These are phyloP conservation scores for Capillidium heterosporum DNA, from an alignment of 371 early-diverging fungal genomes.

Conservation along the genomic window DNA sequence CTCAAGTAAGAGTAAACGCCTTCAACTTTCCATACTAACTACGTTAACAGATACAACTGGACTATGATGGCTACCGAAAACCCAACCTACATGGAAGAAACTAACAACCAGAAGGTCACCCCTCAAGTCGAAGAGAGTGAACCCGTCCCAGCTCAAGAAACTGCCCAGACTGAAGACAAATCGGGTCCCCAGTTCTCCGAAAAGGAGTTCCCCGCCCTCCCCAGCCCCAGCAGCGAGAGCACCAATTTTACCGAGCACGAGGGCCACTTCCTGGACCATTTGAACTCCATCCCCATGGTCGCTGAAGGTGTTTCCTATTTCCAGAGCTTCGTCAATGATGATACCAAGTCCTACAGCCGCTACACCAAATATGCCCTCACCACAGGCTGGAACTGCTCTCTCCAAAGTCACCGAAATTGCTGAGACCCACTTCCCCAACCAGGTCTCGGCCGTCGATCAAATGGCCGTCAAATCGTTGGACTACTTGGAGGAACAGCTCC, in stretches of 20 bases:
- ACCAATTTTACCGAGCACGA: not conserved
- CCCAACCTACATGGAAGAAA: not conserved
- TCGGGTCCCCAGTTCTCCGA: not conserved
- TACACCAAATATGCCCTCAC: not conserved
- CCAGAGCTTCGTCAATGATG: constrained; percentile 19
- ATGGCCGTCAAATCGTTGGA: constrained; percentile 41
- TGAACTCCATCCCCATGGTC: constrained; percentile 1
- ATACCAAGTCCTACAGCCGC: constrained; percentile 23
- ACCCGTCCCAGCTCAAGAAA: not conserved
- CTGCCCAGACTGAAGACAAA: not conserved
- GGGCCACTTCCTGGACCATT: not conserved
- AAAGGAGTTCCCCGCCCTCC: not conserved
- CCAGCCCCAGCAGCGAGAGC: not conserved
- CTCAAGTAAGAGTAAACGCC: too few species aligned
- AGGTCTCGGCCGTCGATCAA: constrained; percentile 24
- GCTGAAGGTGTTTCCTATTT: constrained; percentile 17
- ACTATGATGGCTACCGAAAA: not conserved
- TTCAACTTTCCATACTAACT: too few species aligned
- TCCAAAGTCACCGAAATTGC: constrained; percentile 13
- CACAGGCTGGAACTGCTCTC: not conserved
- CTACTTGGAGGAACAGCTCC: constrained; percentile 31
- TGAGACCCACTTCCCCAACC: constrained; percentile 24
- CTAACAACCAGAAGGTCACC: not conserved
- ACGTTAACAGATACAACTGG: too few species aligned
- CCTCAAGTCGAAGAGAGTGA: not conserved